Base-by-base conservation (phyloP, 2,329 filamentous ascomycete species). In the Ustilaginoidea virens region DNA sequence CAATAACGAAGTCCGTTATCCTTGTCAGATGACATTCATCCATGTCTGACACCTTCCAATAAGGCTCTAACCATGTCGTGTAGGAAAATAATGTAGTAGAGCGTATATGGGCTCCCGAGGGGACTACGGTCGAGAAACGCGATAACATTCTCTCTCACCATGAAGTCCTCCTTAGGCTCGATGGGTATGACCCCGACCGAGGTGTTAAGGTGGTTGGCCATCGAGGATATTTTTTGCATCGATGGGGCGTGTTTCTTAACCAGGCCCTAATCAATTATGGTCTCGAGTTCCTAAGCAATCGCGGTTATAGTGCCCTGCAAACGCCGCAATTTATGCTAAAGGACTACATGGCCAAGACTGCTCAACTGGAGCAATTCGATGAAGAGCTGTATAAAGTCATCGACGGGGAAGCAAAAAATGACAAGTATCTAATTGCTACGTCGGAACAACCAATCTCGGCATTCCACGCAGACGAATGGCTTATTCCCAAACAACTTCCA, bases 361-460 rank as follows among this genome's bases (percentile, higher is more conserved):
- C 90, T 3, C 90, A 98, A 58, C 73, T 98, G 16, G 85, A 90
- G 42, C 81, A 94, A 47, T 98, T 98, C 47, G 90, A 98, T 48
- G 90, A 96, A 53, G 87, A 96, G 55, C 63, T 98, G 29, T 98
- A 98, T 68, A 96, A 96, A 60, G 87, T 98, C 15, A 74, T 87
- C 40, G 79, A 80, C 50, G 80, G 82, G 34, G 83, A 92, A 43
- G 74, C 82, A 39, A 72, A 82, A 44, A 82, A 80, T 28, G 90
- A 96, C 59, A 94, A 94, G 60, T 76, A 77, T 42, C 52, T 67
- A 27, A 67, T 67, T 42, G 82, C 82, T 10, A 93, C 85, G 34
- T 90, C 80, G 17, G 90, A 98, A 54, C 90, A 98, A 55, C 90
- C 90, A 13, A 76, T 98, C 47, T 93, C 83, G 16, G 85, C 83